phyloP scores from a whole-genome alignment of 1,284 basidiomycete genomes.

The Agroathelia rolfsii region DNA sequence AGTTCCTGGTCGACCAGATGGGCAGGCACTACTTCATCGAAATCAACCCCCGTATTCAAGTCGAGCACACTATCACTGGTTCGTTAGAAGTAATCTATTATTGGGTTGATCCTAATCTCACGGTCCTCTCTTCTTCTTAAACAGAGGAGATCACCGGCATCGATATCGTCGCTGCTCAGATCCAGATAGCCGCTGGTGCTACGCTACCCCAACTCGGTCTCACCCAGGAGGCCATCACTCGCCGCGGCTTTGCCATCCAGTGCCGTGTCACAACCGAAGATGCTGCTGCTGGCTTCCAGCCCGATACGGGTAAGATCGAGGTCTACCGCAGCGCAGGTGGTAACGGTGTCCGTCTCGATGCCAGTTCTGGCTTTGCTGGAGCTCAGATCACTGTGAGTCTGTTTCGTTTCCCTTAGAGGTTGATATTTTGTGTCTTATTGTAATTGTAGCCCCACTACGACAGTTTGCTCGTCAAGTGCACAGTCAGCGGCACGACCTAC shows the following conservation, averaged over 20 bases:
- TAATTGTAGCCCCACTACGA: slow-evolving; percentile 84
- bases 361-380: slow-evolving; percentile 95
- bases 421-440: slow-evolving; percentile 4
- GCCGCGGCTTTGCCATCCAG: slow-evolving; percentile 96
- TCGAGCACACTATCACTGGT: slow-evolving; percentile 97
- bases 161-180: slow-evolving; percentile 97
- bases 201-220: slow-evolving; percentile 93
- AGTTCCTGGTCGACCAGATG: slow-evolving; percentile 94
- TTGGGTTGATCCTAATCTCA: slow-evolving; percentile 6
- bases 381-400: slow-evolving; percentile 91
- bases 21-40: slow-evolving; percentile 98
- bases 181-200: slow-evolving; percentile 96
- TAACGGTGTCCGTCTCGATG: slow-evolving; percentile 96
- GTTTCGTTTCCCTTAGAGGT: neutral
- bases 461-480: slow-evolving; percentile 94
- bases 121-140: slow-evolving; percentile 7
- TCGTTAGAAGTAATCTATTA: slow-evolving; percentile 16
- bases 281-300: slow-evolving; percentile 85
- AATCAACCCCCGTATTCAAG: slow-evolving; percentile 96
- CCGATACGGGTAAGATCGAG: slow-evolving; percentile 98
- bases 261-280: slow-evolving; percentile 99
- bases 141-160: slow-evolving; percentile 98
- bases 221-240: slow-evolving; percentile 93
- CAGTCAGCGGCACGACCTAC: slow-evolving; percentile 94
- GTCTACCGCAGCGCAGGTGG: slow-evolving; percentile 98